Evolutionary conservation across 2,329 filamentous ascomycete genomes (phyloP), one percentile per base, ranked within the genome.

Genomic region (Fusarium algeriense): DNA sequence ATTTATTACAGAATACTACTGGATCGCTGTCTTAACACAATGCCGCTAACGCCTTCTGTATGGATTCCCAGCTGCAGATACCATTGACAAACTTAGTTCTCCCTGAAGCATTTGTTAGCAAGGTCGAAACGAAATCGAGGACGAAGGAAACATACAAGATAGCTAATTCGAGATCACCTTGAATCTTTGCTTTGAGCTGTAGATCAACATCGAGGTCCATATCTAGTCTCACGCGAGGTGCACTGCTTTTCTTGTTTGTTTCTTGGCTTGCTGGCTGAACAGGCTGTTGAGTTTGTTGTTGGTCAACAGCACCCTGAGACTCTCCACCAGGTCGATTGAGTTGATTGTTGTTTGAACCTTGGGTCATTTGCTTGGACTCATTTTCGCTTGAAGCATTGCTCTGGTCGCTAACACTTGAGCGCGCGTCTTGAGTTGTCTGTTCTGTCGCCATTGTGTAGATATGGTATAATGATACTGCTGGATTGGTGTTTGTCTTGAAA

Each of bases 151-250:
- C 66, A 40, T 57, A 67, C 66, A 70, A 46, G 5, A 70, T 46
- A 0, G 67, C 63, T 7, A 70, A 34, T 1, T 70, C 67, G 2
- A 70, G 40, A 23, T 70, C 66, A 2, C 67, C 67, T 26, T 70
- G 44, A 3, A 70, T 70, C 37, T 70, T 70, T 7, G 66, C 67
- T 45, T 70, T 70, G 2, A 70, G 43, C 19, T 70, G 28, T 9
- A 70, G 19, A 23, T 70, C 67, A 14, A 70, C 30, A 35, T 70
- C 67, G 1, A 70, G 48, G 17, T 70, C 67, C 66, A 70, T 70
- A 7, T 70, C 66, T 6, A 70, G 28, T 14, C 28, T 70, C 14
- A 70, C 60, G 8, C 66, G 41, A 7, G 67, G 66, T 15, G 66
- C 66, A 3, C 66, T 60, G 9, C 56, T 67, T 45, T 70, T 70